Percentiles rank a stretch among this genome's conserved stretches.
Evolutionary conservation across 495 filamentous ascomycete species (phyloP).

Genomic region (Podospora anserina): DNA sequence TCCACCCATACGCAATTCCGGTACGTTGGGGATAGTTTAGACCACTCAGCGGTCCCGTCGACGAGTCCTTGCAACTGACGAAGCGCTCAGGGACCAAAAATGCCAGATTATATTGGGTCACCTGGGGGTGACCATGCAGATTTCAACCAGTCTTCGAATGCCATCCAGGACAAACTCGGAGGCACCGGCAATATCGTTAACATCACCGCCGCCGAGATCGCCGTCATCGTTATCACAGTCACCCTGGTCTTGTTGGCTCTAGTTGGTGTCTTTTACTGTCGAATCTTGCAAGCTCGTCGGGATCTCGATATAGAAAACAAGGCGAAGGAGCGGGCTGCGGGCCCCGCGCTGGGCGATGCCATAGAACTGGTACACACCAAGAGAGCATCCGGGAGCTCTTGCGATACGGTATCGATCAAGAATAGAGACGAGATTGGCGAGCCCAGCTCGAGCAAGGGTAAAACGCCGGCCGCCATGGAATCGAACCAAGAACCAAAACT

Average conservation of each 20-base stretch:
- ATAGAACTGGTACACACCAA: slow-evolving; percentile 16
- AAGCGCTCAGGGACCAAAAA: not conserved
- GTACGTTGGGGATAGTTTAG: not conserved
- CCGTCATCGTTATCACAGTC: slow-evolving; percentile 27
- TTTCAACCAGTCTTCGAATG: not conserved
- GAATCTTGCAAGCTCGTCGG: slow-evolving; percentile 21
- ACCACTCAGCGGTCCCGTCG: not conserved
- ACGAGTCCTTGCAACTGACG: not conserved
- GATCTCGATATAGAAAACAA: slow-evolving; percentile 25
- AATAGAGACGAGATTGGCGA: not conserved
- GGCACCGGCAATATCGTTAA: not conserved
- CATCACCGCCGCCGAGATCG: slow-evolving; percentile 22
- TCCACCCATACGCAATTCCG: not conserved
- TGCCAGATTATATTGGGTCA: not conserved
- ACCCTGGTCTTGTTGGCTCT: slow-evolving; percentile 13
- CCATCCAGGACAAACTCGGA: not conserved
- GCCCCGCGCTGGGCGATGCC: not conserved
- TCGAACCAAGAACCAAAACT: slow-evolving; percentile 11
- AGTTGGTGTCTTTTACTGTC: slow-evolving; percentile 25
- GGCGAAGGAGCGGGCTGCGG: not conserved
- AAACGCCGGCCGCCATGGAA: not conserved
- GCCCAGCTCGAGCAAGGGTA: not conserved
- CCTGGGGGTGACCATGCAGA: not conserved
- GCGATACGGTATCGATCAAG: not conserved
- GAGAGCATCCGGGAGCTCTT: not conserved